Conservation (phyloP, 1,139 yeast species). For the Neolecta irregularis region DNA sequence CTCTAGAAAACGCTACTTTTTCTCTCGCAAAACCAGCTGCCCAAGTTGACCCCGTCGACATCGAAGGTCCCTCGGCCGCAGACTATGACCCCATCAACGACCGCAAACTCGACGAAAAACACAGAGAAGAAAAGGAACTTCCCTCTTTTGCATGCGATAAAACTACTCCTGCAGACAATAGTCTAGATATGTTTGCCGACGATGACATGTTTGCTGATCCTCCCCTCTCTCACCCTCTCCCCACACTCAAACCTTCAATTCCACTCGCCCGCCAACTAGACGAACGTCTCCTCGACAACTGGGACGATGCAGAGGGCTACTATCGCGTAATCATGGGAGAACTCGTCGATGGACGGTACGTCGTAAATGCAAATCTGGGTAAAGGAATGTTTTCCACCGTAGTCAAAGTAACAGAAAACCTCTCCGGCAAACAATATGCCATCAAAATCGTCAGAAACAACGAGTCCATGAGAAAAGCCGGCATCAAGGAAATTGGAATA, state of each 20-base stretch:
- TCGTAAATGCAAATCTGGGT: conserved; percentile 84
- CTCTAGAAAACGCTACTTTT: too few species aligned
- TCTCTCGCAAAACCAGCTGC: not conserved
- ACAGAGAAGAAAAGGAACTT: not conserved
- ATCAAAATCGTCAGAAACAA: conserved; percentile 51
- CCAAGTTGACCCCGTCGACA: conserved; percentile 1
- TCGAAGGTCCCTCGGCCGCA: conserved; percentile 11
- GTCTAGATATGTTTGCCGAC: conserved; percentile 14
- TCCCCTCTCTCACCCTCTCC: conserved; percentile 1
- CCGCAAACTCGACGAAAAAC: conserved; percentile 9
- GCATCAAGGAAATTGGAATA: conserved; percentile 64
- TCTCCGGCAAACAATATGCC: conserved; percentile 42
- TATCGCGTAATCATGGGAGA: conserved; percentile 59
- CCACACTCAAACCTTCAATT: not conserved
- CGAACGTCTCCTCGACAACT: conserved; percentile 22
- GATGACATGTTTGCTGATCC: conserved; percentile 16
- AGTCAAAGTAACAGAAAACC: conserved; percentile 20
- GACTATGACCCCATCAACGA: conserved; percentile 14
- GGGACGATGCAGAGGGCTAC: conserved; percentile 67
- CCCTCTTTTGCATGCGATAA: not conserved
- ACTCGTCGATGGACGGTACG: conserved; percentile 43
- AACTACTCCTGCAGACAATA: conserved; percentile 1
- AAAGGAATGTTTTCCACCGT: conserved; percentile 46
- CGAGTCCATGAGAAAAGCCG: conserved; percentile 37
- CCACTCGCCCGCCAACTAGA: conserved; percentile 17